These are phyloP conservation scores for Geranomyces michiganensis DNA, from an alignment of 192 early-diverging fungal genomes.

Conservation along the genomic window DNA sequence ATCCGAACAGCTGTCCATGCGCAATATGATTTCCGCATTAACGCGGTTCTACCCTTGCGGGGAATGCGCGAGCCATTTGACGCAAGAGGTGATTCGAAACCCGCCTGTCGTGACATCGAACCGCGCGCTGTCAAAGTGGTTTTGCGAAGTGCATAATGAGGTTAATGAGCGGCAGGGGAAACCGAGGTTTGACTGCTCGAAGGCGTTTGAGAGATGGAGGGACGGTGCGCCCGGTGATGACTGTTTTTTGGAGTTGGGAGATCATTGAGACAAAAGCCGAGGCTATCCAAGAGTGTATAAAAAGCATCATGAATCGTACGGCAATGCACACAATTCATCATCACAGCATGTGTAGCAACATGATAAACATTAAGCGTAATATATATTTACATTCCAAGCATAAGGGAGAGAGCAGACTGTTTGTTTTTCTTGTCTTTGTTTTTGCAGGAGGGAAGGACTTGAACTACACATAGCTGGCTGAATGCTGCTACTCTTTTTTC, in stretches of 20 bases:
- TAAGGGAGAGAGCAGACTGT: too few relatives aligned
- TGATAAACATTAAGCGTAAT: too few relatives aligned
- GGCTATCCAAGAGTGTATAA: too few relatives aligned
- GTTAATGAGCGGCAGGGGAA: conserved; percentile 91
- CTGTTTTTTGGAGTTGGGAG: conserved; percentile 29
- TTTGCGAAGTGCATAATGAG: conserved; percentile 94
- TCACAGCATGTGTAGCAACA: too few relatives aligned
- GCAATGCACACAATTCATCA: too few relatives aligned
- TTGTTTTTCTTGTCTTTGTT: too few relatives aligned
- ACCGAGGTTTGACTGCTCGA: conserved; percentile 88
- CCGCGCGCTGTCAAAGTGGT: conserved; percentile 74
- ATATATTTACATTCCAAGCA: too few relatives aligned
- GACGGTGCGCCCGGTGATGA: conserved; percentile 44
- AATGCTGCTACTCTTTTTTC: too few relatives aligned
- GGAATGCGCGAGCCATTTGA: conserved; percentile 84
- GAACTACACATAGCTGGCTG: too few relatives aligned
- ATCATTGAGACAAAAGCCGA: background rate
- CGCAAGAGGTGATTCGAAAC: conserved; percentile 68
- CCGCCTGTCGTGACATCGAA: conserved; percentile 80
- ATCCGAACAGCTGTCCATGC: conserved; percentile 77
- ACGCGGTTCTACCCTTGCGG: conserved; percentile 92
- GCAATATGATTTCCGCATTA: conserved; percentile 71
- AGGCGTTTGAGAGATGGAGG: conserved; percentile 91
- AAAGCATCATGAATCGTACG: too few relatives aligned
- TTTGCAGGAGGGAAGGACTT: too few relatives aligned